Conservation (phyloP, 306 rosid species). For the Rosa persica region DNA sequence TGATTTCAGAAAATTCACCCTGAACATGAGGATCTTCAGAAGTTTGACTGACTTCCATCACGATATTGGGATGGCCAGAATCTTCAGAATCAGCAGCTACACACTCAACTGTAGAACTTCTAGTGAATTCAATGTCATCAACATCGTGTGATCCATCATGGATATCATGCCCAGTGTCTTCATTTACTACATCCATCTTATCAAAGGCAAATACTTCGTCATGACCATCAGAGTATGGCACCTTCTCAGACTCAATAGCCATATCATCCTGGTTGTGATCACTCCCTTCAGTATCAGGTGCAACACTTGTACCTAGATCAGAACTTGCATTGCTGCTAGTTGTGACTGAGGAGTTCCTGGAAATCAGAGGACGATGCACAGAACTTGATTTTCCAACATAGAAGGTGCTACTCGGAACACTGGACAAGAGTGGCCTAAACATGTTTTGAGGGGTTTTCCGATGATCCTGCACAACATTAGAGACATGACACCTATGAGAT, state of each 20-base stretch:
- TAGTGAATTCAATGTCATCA: conserved; percentile 29
- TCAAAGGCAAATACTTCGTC: conserved; percentile 77
- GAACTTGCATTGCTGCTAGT: conserved; percentile 78
- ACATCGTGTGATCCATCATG: conserved; percentile 32
- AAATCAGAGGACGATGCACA: conserved; percentile 58
- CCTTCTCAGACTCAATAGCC: conserved; percentile 53
- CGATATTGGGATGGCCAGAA: conserved; percentile 24
- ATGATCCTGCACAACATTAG: conserved; percentile 56
- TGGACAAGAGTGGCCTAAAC: conserved; percentile 89
- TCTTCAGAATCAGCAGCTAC: conserved; percentile 36
- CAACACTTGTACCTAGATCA: conserved; percentile 55
- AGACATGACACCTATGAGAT: conserved; percentile 24
- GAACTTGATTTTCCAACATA: conserved; percentile 68
- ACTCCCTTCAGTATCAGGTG: conserved; percentile 56
- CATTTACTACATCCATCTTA: conserved; percentile 58
- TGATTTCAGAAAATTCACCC: conserved; percentile 41
- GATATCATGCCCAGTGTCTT: conserved; percentile 33
- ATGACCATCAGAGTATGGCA: conserved; percentile 48
- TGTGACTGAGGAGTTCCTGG: conserved; percentile 74
- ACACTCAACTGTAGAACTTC: conserved; percentile 31
- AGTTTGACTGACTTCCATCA: conserved; percentile 36
- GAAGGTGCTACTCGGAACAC: conserved; percentile 81
- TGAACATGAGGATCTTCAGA: conserved; percentile 41
- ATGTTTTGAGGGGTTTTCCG: conserved; percentile 75
- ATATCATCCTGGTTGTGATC: conserved; percentile 65